Evolutionary conservation across 306 rosid species (phyloP).

Genomic region (Acacia confusa): DNA sequence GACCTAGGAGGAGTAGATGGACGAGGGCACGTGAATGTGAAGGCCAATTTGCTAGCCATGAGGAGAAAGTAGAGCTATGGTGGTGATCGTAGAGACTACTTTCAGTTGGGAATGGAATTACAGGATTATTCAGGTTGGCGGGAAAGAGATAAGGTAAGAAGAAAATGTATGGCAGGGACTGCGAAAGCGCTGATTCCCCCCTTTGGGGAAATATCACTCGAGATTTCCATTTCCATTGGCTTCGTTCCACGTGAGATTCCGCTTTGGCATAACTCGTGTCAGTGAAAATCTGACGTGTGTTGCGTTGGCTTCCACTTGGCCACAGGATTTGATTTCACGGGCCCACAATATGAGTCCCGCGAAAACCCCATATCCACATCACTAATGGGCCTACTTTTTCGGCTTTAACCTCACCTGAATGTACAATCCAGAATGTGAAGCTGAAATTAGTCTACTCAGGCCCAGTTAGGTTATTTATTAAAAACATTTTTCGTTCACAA

Average conservation of each 20-base stretch:
- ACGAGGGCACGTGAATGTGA: conserved; percentile 49
- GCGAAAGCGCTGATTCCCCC: conserved; percentile 14
- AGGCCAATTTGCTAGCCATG: conserved; percentile 73
- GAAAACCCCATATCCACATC: background rate
- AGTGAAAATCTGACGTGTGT: background rate
- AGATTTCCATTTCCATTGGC: background rate
- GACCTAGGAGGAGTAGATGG: conserved; percentile 36
- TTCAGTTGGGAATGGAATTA: background rate
- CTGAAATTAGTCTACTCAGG: too few species aligned
- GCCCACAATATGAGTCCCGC: background rate
- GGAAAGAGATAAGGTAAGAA: conserved; percentile 67
- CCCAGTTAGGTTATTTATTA: too few species aligned
- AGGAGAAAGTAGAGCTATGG: background rate
- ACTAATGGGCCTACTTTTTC: background rate
- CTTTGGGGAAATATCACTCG: background rate
- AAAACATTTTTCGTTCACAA: too few species aligned
- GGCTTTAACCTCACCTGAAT: background rate
- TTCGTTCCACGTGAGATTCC: conserved; percentile 27
- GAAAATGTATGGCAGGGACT: conserved; percentile 66
- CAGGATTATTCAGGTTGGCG: conserved; percentile 41
- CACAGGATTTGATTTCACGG: conserved; percentile 7
- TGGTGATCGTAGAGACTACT: background rate
- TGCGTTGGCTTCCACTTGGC: background rate
- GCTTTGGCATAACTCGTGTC: background rate
- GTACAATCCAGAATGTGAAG: too few species aligned